A percentile compares a stretch with the other conserved stretches of the same genome.
Evolutionary conservation across 2,329 filamentous ascomycete species (phyloP).

Genomic region (Penicillium sp.): DNA sequence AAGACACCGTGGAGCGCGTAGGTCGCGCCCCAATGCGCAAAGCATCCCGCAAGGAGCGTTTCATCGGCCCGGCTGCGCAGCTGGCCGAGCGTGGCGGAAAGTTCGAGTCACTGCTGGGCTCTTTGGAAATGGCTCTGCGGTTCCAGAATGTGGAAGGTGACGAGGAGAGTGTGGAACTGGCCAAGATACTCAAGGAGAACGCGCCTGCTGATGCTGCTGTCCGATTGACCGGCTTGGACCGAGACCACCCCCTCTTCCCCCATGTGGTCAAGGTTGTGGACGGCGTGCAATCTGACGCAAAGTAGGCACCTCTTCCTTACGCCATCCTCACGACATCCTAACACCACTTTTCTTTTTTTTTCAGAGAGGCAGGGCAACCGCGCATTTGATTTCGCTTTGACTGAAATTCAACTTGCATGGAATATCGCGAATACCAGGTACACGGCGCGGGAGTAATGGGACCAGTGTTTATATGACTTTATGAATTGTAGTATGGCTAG

Average conservation of each 20-base stretch:
- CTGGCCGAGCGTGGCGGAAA: constrained; percentile 76
- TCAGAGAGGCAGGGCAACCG: constrained; percentile 28
- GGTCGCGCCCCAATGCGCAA: constrained; percentile 93
- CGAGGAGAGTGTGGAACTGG: constrained; percentile 81
- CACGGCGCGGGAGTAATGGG: constrained; percentile 26
- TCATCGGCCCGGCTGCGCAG: constrained; percentile 86
- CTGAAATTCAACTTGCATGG: constrained; percentile 27
- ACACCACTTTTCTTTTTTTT: constrained; percentile 18
- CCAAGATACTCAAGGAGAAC: constrained; percentile 76
- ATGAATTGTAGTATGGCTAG: constrained; percentile 14
- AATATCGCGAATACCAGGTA: constrained; percentile 29
- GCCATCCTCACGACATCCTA: constrained; percentile 3
- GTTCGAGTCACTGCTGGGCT: constrained; percentile 71
- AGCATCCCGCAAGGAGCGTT: constrained; percentile 90
- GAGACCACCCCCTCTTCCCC: constrained; percentile 71
- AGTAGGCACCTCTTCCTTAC: constrained; percentile 26
- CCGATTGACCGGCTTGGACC: constrained; percentile 77
- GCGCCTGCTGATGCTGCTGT: constrained; percentile 70
- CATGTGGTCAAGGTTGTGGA: constrained; percentile 74
- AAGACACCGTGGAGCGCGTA: constrained; percentile 92
- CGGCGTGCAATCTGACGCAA: constrained; percentile 66
- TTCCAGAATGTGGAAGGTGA: constrained; percentile 95
- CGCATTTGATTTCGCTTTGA: constrained; percentile 25
- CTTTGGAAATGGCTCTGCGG: constrained; percentile 85
- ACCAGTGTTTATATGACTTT: constrained; percentile 16